Percentiles rank a stretch among this genome's conserved stretches.
Evolutionary conservation across 495 filamentous ascomycete genomes (phyloP).

Genomic region (Ascobolus immersus): DNA sequence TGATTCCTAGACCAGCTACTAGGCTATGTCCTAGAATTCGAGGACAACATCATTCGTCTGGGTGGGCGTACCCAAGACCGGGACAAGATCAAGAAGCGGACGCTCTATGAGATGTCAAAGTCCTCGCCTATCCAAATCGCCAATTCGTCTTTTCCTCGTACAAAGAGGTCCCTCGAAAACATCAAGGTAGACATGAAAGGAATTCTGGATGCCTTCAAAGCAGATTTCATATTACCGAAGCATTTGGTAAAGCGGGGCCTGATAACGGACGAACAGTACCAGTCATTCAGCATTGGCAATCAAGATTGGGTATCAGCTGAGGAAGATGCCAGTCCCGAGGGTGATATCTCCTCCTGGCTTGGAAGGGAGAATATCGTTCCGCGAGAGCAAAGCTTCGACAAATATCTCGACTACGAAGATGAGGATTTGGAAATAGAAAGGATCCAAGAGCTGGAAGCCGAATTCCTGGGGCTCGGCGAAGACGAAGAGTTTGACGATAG

Average conservation of each 20-base stretch:
- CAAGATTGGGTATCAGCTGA: conserved; percentile 24
- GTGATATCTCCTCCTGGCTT: conserved; percentile 37
- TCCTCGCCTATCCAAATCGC: conserved; percentile 10
- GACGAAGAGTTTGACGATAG: conserved; percentile 28
- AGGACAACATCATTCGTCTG: conserved; percentile 44
- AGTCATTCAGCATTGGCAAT: conserved; percentile 32
- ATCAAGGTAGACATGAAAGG: conserved; percentile 23
- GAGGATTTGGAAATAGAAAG: conserved; percentile 39
- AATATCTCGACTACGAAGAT: conserved; percentile 32
- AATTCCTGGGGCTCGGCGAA: conserved; percentile 22
- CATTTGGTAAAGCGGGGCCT: conserved; percentile 27
- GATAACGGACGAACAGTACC: conserved; percentile 33
- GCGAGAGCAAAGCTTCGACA: conserved; percentile 20
- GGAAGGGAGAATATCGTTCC: conserved; percentile 23
- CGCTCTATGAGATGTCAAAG: conserved; percentile 34
- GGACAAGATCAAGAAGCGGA: conserved; percentile 36
- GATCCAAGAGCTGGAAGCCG: conserved; percentile 37
- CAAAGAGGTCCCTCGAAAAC: conserved; percentile 20
- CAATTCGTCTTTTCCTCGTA: conserved; percentile 16
- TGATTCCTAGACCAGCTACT: conserved; percentile 43
- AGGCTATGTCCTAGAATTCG: conserved; percentile 34
- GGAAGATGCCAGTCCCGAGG: conserved; percentile 15
- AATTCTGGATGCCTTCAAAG: conserved; percentile 23
- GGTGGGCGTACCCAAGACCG: conserved; percentile 46
- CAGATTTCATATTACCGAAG: conserved; percentile 23